phyloP scores from a whole-genome alignment of 768 basidiomycete species.

The Boletus tomentosulus region DNA sequence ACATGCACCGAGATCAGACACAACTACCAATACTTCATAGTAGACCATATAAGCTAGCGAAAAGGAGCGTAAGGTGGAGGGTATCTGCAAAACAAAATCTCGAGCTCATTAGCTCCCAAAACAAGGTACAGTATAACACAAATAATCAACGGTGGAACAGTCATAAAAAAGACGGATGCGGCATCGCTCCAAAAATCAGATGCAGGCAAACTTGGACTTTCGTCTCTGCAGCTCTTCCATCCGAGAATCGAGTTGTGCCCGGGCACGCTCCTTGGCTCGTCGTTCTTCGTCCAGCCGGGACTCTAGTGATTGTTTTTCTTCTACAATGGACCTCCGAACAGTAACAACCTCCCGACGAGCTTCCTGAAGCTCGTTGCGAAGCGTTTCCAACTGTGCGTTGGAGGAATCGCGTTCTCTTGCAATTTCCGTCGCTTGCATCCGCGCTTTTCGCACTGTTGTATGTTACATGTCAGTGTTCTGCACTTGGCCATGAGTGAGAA shows the following conservation, averaged over 20 bases:
- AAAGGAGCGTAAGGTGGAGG: constrained; percentile 20
- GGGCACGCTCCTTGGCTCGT: constrained; percentile 81
- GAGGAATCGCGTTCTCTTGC: constrained; percentile 81
- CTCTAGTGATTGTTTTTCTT: constrained; percentile 86
- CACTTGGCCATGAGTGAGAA: constrained; percentile 16
- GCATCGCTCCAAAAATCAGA: constrained; percentile 41
- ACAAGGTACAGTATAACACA: constrained; percentile 27
- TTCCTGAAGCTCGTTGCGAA: constrained; percentile 71
- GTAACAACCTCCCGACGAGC: constrained; percentile 75
- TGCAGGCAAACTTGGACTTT: constrained; percentile 90
- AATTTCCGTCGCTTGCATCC: constrained; percentile 89
- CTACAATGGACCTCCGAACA: constrained; percentile 74
- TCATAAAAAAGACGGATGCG: constrained; percentile 10
- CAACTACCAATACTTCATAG: constrained; percentile 27
- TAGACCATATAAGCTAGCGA: constrained; percentile 33
- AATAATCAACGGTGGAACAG: constrained; percentile 20
- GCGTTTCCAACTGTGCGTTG: constrained; percentile 55
- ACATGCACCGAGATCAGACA: constrained; percentile 17
- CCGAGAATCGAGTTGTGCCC: constrained; percentile 81
- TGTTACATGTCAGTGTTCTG: constrained; percentile 8
- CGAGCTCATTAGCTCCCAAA: constrained; percentile 26
- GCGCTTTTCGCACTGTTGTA: constrained; percentile 78
- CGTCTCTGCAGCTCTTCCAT: constrained; percentile 82
- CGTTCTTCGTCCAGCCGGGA: constrained; percentile 83
- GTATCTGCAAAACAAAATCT: constrained; percentile 29